Evolutionary conservation across 306 rosid species (phyloP), one percentile per base, ranked within the genome.

Genomic region (Canavalia ensiformis): DNA sequence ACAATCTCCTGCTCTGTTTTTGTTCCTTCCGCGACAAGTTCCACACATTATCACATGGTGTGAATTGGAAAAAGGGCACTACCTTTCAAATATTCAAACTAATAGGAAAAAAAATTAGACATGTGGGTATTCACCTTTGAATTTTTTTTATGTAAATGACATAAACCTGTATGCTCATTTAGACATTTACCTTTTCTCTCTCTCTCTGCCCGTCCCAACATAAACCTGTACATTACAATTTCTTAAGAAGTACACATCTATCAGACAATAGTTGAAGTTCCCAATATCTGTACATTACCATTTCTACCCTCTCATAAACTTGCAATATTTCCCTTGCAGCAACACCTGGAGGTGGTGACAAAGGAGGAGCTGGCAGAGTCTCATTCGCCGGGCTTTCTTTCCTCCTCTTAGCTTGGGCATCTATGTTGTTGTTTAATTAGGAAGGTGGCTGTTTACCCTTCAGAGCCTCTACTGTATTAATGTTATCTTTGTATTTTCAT

Each of bases 321-420:
- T 72, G 41, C 4, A 70, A 31, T 68, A 59, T 30, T 45, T n/a
- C 4, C 7, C n/a, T 80, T 72, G 85, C 85, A 80, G 87, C 71
- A 13, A 74, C 88, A 29, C 80, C 39, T 0, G 85, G 87, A 72
- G 4, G 60, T 9, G 84, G 60, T 9, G 84, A 67, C 4, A 51
- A 42, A 0, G 68, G 31, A 83, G 89, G 67, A 46, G 83, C 89
- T 52, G 82, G 62, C 78, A 85, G 72, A 82, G 72, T 76, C n/a
- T 78, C 60, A 30, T 82, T 87, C 84, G 56, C 81, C 0, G 95
- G 95, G 33, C 3, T 90, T 47, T 81, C 88, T 46, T 51, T 82
- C 74, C 60, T 89, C 3, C 65, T 88, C 82, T 55, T 90, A 1
- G 51, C 86, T 44, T 85, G 83, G 86, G 87, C 69, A 59, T 85